Evolutionary conservation across 176 grass and related monocot genomes (phyloP).

Genomic region (Triticum timopheevii): DNA sequence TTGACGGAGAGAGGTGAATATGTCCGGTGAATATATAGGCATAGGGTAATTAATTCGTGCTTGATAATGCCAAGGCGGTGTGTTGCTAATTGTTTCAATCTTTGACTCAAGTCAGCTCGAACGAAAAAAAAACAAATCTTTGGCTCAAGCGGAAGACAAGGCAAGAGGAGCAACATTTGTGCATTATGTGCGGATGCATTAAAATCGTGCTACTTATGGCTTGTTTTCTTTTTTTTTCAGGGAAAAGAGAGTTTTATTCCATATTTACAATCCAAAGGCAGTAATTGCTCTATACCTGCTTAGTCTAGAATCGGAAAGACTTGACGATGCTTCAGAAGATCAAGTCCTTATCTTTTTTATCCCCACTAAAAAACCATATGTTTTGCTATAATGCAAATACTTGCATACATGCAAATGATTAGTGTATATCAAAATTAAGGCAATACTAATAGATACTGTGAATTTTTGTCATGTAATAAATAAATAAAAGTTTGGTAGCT

Average conservation of each 20-base stretch:
- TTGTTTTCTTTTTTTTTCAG: no score
- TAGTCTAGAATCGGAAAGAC: no score
- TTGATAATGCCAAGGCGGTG: not conserved
- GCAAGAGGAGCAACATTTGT: not conserved
- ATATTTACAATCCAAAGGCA: no score
- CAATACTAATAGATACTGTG: not conserved
- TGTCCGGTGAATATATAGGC: constrained; percentile 12
- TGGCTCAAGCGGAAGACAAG: not conserved
- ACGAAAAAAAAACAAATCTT: not conserved
- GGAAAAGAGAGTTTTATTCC: no score
- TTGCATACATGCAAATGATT: not conserved
- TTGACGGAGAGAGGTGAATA: not conserved
- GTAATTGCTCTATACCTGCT: no score
- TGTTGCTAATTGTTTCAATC: not conserved
- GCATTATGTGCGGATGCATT: not conserved
- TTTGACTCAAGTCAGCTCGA: not conserved
- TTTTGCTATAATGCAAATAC: not conserved
- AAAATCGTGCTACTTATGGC: constrained; percentile 3
- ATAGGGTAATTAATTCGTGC: not conserved
- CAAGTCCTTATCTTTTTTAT: not conserved
- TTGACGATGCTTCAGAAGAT: not conserved
- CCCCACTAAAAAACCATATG: not conserved
- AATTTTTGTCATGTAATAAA: not conserved
- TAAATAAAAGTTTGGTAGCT: not conserved
- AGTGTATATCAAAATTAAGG: not conserved